Evolutionary conservation across 108 stramenopile genomes (phyloP).

Genomic region (Pseudonitzschia pungens): DNA sequence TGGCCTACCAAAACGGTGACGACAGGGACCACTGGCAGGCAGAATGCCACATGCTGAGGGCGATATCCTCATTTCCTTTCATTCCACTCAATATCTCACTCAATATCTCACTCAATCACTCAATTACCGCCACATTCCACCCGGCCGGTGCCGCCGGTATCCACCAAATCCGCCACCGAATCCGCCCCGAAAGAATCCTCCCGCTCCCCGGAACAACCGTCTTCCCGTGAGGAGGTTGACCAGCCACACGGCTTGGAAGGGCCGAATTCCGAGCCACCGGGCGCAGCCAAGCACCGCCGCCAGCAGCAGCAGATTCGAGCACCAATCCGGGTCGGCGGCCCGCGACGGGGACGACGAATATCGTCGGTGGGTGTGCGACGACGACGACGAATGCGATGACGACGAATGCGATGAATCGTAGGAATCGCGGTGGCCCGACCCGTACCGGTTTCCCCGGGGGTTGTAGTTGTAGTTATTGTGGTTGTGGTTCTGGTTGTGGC

Average conservation of each 20-base stretch:
- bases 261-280: slow-evolving; percentile 64
- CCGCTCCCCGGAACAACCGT: neutral
- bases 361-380: neutral
- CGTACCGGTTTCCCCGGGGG: too few species aligned
- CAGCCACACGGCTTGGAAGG: slow-evolving; percentile 61
- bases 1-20: too few species aligned
- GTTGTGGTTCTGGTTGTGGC: too few species aligned
- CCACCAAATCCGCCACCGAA: neutral
- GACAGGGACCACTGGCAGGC: too few species aligned
- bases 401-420: neutral
- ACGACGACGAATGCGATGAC: neutral
- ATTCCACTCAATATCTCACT: neutral
- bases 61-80: too few species aligned
- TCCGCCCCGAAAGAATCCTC: neutral
- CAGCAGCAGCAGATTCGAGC: slow-evolving; percentile 36
- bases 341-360: neutral
- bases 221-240: slow-evolving; percentile 9
- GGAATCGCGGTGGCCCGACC: neutral
- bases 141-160: neutral
- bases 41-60: too few species aligned
- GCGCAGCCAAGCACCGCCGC: slow-evolving; percentile 40
- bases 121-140: slow-evolving; percentile 6
- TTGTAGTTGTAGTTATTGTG: neutral
- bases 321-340: neutral
- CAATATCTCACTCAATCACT: too few species aligned